These are phyloP conservation scores for Apiotrichum sp. DNA, from an alignment of 1,284 basidiomycete genomes.

Conservation along the genomic window DNA sequence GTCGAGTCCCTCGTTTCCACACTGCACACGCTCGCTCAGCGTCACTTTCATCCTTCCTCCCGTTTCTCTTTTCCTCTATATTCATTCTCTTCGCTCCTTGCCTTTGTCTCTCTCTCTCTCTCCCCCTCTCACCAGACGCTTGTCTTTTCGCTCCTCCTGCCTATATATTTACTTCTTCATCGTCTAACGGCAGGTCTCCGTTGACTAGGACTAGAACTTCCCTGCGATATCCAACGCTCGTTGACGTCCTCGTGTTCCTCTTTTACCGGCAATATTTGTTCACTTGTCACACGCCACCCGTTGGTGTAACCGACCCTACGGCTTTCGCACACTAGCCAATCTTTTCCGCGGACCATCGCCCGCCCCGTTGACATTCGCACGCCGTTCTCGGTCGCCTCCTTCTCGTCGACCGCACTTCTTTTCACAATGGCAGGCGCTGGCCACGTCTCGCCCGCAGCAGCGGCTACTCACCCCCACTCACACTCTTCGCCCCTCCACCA, in stretches of 20 bases:
- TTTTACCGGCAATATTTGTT: no score
- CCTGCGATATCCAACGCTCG: not conserved
- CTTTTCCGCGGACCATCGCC: no score
- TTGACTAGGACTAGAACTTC: not conserved
- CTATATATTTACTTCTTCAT: not conserved
- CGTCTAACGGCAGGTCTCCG: slow-evolving; percentile 1
- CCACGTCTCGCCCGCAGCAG: not conserved
- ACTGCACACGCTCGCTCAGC: no score
- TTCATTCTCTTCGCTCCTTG: not conserved
- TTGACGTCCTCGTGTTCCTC: not conserved
- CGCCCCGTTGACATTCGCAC: no score
- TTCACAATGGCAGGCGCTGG: not conserved
- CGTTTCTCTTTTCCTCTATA: no score
- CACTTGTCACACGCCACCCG: no score
- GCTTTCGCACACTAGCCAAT: no score
- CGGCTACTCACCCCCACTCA: not conserved
- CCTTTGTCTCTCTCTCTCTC: not conserved
- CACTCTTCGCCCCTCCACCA: not conserved
- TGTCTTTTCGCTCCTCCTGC: not conserved
- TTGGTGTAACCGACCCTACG: no score
- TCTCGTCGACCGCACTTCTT: no score
- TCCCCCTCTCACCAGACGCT: not conserved
- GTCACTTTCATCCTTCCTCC: no score
- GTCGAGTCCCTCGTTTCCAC: no score
- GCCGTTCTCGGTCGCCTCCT: no score